Conservation (phyloP, 2,329 filamentous ascomycete species). For the Fusarium globosum region DNA sequence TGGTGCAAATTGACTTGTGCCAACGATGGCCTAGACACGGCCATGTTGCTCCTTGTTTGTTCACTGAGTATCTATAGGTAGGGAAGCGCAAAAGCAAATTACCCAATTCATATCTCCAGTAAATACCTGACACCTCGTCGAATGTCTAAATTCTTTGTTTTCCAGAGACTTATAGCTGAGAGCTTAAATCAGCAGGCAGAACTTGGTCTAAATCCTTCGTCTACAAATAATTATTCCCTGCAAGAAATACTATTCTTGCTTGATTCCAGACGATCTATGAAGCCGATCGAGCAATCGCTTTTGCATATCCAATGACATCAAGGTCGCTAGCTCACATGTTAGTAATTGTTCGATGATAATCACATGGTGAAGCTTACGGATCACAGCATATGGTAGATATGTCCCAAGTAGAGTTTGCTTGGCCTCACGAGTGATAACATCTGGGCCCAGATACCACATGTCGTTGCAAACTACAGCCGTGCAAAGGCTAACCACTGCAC, state of each 20-base stretch:
- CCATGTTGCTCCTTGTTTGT: not conserved
- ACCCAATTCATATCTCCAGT: not conserved
- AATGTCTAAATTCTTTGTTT: not conserved
- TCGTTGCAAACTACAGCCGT: not conserved
- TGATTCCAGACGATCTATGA: not conserved
- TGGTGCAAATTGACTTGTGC: not conserved
- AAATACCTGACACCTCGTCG: not conserved
- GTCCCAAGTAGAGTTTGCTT: not conserved
- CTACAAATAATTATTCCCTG: too few relatives aligned
- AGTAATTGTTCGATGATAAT: accelerated
- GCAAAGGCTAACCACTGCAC: not conserved
- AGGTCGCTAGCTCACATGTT: not conserved
- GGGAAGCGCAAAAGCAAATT: accelerated
- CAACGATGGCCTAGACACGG: not conserved
- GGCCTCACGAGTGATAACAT: not conserved
- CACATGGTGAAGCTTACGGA: not conserved
- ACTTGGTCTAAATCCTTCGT: not conserved
- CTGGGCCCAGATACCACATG: not conserved
- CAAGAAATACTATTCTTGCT: not conserved
- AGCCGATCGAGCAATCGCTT: not conserved
- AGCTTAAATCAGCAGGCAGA: too few relatives aligned
- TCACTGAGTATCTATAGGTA: not conserved
- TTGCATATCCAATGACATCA: not conserved
- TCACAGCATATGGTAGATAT: not conserved
- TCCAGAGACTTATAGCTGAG: too few relatives aligned